phyloP scores from a whole-genome alignment of 176 grass and related monocot species.

The Juncus inflexus region DNA sequence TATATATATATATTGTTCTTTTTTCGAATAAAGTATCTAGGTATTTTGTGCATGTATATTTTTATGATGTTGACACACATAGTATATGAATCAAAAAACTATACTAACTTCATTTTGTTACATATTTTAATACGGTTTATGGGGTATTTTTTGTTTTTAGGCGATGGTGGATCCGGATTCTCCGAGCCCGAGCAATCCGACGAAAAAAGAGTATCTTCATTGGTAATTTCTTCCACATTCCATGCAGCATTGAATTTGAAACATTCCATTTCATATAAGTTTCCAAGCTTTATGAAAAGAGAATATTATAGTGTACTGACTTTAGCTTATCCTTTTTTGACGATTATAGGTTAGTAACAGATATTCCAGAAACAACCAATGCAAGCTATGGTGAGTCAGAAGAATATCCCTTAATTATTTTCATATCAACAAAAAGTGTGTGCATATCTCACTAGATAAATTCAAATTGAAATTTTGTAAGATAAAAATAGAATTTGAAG shows the following conservation, averaged over 20 bases:
- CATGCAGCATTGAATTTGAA: conserved; percentile 5
- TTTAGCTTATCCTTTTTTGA: conserved; percentile 28
- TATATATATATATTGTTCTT: conserved; percentile 25
- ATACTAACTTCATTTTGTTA: conserved; percentile 6
- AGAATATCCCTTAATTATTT: conserved; percentile 28
- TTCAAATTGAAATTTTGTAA: neutral
- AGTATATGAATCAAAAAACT: conserved; percentile 11
- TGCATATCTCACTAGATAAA: conserved; percentile 26
- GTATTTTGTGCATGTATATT: neutral
- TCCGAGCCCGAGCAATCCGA: conserved; percentile 92
- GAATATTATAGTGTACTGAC: conserved; percentile 11
- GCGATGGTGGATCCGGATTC: conserved; percentile 97
- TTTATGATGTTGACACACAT: too few species aligned
- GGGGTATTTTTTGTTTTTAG: conserved; percentile 40
- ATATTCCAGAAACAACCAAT: conserved; percentile 80
- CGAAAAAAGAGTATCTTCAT: conserved; percentile 86
- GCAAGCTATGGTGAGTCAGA: conserved; percentile 53
- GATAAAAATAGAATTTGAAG: too few species aligned
- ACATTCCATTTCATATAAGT: conserved; percentile 23
- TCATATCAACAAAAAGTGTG: conserved; percentile 26
- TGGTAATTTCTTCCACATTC: conserved; percentile 51
- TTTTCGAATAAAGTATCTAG: conserved; percentile 1
- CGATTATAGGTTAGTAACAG: conserved; percentile 86
- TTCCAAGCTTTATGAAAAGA: conserved; percentile 22
- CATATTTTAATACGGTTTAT: neutral